Evolutionary conservation across 176 grass and related monocot species (phyloP).

Genomic region (Metroxylon sagu): DNA sequence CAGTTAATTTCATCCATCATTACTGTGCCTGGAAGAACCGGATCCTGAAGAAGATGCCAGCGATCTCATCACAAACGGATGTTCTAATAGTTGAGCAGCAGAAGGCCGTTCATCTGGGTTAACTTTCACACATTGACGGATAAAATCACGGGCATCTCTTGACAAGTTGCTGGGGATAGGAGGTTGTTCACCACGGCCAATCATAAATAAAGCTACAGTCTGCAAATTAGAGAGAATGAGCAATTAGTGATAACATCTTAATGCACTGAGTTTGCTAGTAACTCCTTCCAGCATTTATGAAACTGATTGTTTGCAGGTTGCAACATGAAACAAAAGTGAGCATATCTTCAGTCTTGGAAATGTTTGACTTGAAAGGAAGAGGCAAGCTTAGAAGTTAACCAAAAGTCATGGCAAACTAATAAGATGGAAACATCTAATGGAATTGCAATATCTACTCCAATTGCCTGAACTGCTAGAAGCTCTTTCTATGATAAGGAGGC

Average conservation of each 20-base stretch:
- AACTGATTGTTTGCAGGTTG: too few relatives aligned
- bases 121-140: slow-evolving; percentile 47
- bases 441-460: too few relatives aligned
- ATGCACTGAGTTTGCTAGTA: too few relatives aligned
- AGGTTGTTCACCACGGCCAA: slow-evolving; percentile 50
- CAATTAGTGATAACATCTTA: not conserved
- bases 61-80: slow-evolving; percentile 56
- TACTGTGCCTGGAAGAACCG: slow-evolving; percentile 27
- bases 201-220: slow-evolving; percentile 63
- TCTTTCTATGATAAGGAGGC: too few relatives aligned
- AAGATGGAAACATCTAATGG: too few relatives aligned
- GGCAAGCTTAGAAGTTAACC: too few relatives aligned
- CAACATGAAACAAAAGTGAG: too few relatives aligned
- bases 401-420: too few relatives aligned
- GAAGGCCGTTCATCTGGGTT: slow-evolving; percentile 56
- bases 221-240: slow-evolving; percentile 30
- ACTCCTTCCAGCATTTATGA: too few relatives aligned
- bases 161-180: slow-evolving; percentile 38
- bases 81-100: slow-evolving; percentile 51
- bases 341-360: too few relatives aligned
- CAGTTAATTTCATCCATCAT: slow-evolving; percentile 8
- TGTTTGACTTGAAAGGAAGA: too few relatives aligned
- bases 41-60: slow-evolving; percentile 30
- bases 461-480: too few relatives aligned
- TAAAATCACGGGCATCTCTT: slow-evolving; percentile 64